A percentile compares a stretch with the other conserved stretches of the same genome.
These are phyloP conservation scores for Agaricales sp. DNA, from an alignment of 1,284 basidiomycete genomes.

Conservation along the genomic window DNA sequence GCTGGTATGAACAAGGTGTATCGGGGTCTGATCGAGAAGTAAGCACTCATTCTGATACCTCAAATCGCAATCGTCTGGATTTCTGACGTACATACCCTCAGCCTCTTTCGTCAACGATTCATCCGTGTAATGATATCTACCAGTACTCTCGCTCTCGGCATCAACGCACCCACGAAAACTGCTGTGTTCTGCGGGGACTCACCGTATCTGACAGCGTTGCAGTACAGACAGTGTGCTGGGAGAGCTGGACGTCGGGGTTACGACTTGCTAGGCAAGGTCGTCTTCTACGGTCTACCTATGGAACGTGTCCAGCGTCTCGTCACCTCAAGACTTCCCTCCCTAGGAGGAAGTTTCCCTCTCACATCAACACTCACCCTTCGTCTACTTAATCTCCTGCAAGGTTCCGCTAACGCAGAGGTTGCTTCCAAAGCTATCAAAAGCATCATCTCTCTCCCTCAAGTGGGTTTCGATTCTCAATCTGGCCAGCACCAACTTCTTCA, in stretches of 20 bases:
- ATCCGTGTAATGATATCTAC: slow-evolving; percentile 58
- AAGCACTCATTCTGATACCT: slow-evolving; percentile 6
- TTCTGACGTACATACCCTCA: slow-evolving; percentile 18
- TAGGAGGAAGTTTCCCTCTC: slow-evolving; percentile 54
- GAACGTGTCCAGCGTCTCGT: slow-evolving; percentile 53
- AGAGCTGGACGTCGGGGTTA: slow-evolving; percentile 61
- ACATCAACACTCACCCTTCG: slow-evolving; percentile 55
- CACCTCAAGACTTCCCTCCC: slow-evolving; percentile 50
- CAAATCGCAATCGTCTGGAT: background rate
- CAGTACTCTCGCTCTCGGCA: slow-evolving; percentile 61
- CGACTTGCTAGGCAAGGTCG: slow-evolving; percentile 57
- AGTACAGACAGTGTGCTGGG: slow-evolving; percentile 67
- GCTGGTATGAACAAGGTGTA: slow-evolving; percentile 58
- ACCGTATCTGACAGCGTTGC: slow-evolving; percentile 48
- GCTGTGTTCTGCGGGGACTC: slow-evolving; percentile 62
- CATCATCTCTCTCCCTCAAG: slow-evolving; percentile 43
- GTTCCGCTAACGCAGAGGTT: slow-evolving; percentile 38
- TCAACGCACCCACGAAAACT: slow-evolving; percentile 62
- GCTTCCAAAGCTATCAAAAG: slow-evolving; percentile 41
- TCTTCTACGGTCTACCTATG: slow-evolving; percentile 58
- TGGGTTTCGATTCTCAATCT: slow-evolving; percentile 43
- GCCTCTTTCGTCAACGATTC: slow-evolving; percentile 50
- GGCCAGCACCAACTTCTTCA: slow-evolving; percentile 48
- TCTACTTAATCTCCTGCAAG: slow-evolving; percentile 52
- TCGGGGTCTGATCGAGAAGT: slow-evolving; percentile 52